Conservation (phyloP, 331 rosid species). For the Pyrus hybrid region DNA sequence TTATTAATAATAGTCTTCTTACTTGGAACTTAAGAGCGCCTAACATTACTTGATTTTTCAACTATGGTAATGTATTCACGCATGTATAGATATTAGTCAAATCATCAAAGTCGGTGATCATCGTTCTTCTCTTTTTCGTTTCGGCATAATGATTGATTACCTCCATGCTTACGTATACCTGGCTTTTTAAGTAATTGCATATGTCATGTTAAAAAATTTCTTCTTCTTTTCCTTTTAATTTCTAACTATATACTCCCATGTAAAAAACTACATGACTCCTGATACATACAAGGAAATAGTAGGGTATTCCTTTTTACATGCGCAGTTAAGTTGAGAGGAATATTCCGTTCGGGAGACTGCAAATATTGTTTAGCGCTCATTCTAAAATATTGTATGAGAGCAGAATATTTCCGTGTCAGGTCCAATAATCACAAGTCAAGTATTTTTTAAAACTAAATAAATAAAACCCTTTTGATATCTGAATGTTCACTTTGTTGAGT, state of each 20-base stretch:
- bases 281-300: background rate
- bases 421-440: too few species aligned
- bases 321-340: background rate
- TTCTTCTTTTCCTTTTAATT: background rate
- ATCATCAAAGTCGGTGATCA: background rate
- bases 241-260: background rate
- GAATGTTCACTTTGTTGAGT: too few species aligned
- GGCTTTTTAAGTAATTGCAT: background rate
- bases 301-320: background rate
- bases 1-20: too few species aligned
- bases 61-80: background rate
- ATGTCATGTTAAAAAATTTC: background rate
- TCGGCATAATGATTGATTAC: background rate
- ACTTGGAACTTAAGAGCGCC: background rate
- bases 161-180: background rate
- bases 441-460: too few species aligned
- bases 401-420: too few species aligned
- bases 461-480: too few species aligned
- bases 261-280: background rate
- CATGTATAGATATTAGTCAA: background rate
- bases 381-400: too few species aligned
- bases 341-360: too few species aligned
- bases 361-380: too few species aligned
- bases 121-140: background rate
- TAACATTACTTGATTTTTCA: background rate